Percentiles rank a stretch among this genome's conserved stretches.
Conservation (phyloP, 1,284 basidiomycete species). For the Ceratobasidium sp. region DNA sequence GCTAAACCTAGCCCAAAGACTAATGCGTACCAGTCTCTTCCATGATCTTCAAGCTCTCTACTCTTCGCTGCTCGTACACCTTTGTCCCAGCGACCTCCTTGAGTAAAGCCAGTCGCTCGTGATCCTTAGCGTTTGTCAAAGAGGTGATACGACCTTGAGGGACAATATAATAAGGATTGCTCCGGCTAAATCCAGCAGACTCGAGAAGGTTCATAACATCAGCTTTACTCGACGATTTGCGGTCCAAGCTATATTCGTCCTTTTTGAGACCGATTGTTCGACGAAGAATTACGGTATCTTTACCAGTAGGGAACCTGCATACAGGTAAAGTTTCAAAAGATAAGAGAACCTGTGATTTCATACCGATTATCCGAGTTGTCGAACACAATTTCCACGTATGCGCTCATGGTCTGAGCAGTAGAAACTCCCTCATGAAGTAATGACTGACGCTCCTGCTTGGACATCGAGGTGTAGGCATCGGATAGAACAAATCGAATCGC, state of each 20-base stretch:
- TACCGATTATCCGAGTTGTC: conserved; percentile 88
- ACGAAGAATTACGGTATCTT: conserved; percentile 86
- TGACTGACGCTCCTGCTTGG: conserved; percentile 91
- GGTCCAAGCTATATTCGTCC: conserved; percentile 98
- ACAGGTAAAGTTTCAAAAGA: neutral
- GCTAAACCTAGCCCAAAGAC: neutral
- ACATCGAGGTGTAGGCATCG: conserved; percentile 97
- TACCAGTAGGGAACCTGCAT: conserved; percentile 81
- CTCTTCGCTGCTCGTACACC: conserved; percentile 95
- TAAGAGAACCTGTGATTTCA: neutral
- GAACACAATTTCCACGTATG: conserved; percentile 91
- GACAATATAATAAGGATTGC: conserved; percentile 99
- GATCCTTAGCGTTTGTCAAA: conserved; percentile 96
- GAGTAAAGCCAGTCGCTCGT: conserved; percentile 91
- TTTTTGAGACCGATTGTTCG: conserved; percentile 98
- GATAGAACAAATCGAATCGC: conserved; percentile 98
- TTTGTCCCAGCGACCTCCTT: conserved; percentile 99
- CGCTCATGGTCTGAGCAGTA: conserved; percentile 90
- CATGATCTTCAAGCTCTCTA: conserved; percentile 96
- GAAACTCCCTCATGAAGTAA: conserved; percentile 95
- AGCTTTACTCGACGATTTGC: conserved; percentile 94
- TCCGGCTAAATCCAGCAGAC: conserved; percentile 95
- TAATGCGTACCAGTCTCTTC: conserved; percentile 80
- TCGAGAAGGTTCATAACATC: conserved; percentile 98
- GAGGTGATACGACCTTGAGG: conserved; percentile 98